Base-by-base conservation (phyloP, 2,329 filamentous ascomycete genomes). In the Pseudogymnoascus sp. region DNA sequence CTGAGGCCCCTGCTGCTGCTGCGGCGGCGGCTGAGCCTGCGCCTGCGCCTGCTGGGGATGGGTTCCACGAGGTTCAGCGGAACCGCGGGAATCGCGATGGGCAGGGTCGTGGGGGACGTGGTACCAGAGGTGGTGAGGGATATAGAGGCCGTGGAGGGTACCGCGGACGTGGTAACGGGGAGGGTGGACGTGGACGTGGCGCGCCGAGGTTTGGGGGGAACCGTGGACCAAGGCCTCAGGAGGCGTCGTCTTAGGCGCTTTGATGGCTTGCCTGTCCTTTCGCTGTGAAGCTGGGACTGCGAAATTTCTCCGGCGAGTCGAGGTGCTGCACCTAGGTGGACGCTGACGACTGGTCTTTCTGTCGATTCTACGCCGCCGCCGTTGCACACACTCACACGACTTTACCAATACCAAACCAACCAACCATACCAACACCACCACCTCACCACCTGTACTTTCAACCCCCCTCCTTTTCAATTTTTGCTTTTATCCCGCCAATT, bases 61-160 rank as follows among this genome's bases (percentile, higher is more conserved):
- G 88, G 25, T 92, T 91, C 79, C 85, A 87, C 64, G 84, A 87
- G 69, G 88, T 91, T 9, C 83, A 83, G 69, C 75, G 79, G 63
- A 83, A 84, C 69, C 82, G 83, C 62, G 79, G 79, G 69, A 83
- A 84, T 70, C 82, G 83, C 61, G 79, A 79, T 69, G 77, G 75
- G 62, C 78, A 82, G 59, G 82, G 84, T 62, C 77, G 75, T 37
- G 79, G 79, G 68, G 81, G 81, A 61, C 79, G 79, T 69, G 80
- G 79, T 62, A 78, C 15, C n/a, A 18, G 82, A 48, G 82, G 85
- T 61, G 77, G 77, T 36, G 73, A 76, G 45, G 77, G 80, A 58
- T 74, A 75, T 66, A 77, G 83, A 62, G 81, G 82, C 31, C 77
- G 82, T 64, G 77, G 77, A 60, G 77, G 76, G 27, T 69, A 67